Conservation (phyloP, 495 filamentous ascomycete genomes). For the Neurospora sp. region DNA sequence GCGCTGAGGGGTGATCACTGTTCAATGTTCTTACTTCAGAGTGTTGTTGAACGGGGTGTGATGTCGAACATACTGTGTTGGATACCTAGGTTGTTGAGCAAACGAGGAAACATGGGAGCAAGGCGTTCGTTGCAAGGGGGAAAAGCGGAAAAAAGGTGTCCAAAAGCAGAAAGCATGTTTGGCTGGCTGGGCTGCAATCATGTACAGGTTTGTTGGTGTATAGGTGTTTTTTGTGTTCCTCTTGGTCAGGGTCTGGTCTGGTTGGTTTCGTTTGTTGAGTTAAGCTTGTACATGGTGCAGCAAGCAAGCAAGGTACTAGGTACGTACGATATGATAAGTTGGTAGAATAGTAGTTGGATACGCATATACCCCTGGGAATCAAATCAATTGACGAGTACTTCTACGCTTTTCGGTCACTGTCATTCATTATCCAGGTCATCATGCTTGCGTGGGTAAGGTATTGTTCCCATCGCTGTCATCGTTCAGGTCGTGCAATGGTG, state of each 20-base stretch:
- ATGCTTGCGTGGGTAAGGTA: no score
- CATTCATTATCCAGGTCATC: no score
- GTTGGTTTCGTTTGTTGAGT: not conserved
- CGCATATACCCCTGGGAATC: no score
- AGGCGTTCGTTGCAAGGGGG: not conserved
- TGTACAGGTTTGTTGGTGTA: not conserved
- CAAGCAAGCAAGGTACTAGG: no score
- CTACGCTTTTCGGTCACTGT: no score
- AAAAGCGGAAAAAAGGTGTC: not conserved
- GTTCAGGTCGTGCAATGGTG: no score
- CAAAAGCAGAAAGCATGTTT: not conserved
- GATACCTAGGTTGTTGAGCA: not conserved
- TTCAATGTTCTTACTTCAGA: no score
- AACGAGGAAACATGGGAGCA: not conserved
- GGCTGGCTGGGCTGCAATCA: not conserved
- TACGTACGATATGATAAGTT: no score
- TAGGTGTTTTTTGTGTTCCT: not conserved
- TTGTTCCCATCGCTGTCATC: no score
- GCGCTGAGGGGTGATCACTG: constrained; percentile 7
- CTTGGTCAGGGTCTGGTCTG: not conserved
- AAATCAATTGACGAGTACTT: no score
- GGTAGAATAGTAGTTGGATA: no score
- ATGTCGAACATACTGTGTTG: not conserved
- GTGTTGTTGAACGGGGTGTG: not conserved
- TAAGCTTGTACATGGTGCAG: no score